Percentiles rank a stretch among this genome's conserved stretches.
phyloP scores from a whole-genome alignment of 257 asterid species.

The Cynanchum wilfordii region DNA sequence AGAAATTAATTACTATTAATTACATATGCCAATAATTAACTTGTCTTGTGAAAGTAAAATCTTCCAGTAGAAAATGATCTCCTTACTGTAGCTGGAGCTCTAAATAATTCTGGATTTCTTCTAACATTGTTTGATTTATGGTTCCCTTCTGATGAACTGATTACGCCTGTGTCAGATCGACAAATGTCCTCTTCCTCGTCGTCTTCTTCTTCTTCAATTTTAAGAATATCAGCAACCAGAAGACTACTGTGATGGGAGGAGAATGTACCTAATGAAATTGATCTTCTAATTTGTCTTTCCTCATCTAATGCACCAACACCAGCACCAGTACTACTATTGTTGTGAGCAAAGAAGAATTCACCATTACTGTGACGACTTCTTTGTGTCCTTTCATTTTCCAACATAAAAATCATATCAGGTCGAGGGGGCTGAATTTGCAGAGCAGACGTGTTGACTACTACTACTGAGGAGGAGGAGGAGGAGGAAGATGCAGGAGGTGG shows the following conservation, averaged over 20 bases:
- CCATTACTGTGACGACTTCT: background rate
- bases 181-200: constrained; percentile 12
- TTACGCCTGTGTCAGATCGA: background rate
- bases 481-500: constrained; percentile 17
- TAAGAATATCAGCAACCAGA: constrained; percentile 20
- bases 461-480: constrained; percentile 1
- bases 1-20: constrained; percentile 10
- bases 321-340: background rate
- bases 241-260: constrained; percentile 22
- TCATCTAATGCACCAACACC: constrained; percentile 15
- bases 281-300: constrained; percentile 29
- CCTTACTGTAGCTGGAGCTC: constrained; percentile 33
- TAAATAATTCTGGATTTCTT: constrained; percentile 19
- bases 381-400: constrained; percentile 34
- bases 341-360: constrained; percentile 25
- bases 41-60: constrained; percentile 23
- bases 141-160: constrained; percentile 31
- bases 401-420: constrained; percentile 38
- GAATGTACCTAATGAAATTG: constrained; percentile 37
- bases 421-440: constrained; percentile 30
- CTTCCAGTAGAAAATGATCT: constrained; percentile 49
- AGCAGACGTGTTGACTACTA: constrained; percentile 8
- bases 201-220: constrained; percentile 31
- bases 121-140: background rate
- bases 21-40: constrained; percentile 38